Evolutionary conservation across 2,329 filamentous ascomycete species (phyloP), one percentile per base, ranked within the genome.

Genomic region (Penicillium brevicompactum): DNA sequence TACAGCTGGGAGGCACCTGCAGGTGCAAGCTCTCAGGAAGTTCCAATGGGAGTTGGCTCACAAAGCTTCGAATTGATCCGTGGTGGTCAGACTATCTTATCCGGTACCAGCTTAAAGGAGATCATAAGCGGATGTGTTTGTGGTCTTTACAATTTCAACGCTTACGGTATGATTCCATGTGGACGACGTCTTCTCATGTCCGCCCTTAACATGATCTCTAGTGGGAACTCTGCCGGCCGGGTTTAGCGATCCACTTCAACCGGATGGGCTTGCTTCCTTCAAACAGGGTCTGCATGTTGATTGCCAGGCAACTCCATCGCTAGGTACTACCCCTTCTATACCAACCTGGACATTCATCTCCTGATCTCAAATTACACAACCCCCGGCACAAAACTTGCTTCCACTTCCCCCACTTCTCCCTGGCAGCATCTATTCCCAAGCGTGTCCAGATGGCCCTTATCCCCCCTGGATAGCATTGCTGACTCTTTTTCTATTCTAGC

Each of bases 61-160:
- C 76, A 79, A 56, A 70, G 63, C n/a, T 82, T 82, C 51, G 63
- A 66, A 1, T 70, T 83, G 3, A 61, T 62, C 16, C 74, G 80
- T 2, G 66, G 67, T 16, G 70, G 69, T 1, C 55, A 69, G 16
- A 72, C 64, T 0, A 71, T 78, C 18, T 40, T 62, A 1, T 64
- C 59, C 10, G 61, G 61, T 1, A 57, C 55, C 4, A 64, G 61
- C 46, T 27, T 62, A 32, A 64, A 64, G 30, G 46, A 49, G 8
- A 64, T 64, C 2, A 61, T 64, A 9, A 44, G 59, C 13, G 61
- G 58, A 1, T 64, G 61, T 41, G 57, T 62, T 1, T 64, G 61
- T 38, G 61, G 59, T 10, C 30, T 64, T 11, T 41, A 82, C 45
- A 77, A 83, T 30, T 70, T 74, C 8, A 70, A 77, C 22, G 69